Evolutionary conservation across 768 basidiomycete genomes (phyloP).

Genomic region (Coprinopsis cinerea): DNA sequence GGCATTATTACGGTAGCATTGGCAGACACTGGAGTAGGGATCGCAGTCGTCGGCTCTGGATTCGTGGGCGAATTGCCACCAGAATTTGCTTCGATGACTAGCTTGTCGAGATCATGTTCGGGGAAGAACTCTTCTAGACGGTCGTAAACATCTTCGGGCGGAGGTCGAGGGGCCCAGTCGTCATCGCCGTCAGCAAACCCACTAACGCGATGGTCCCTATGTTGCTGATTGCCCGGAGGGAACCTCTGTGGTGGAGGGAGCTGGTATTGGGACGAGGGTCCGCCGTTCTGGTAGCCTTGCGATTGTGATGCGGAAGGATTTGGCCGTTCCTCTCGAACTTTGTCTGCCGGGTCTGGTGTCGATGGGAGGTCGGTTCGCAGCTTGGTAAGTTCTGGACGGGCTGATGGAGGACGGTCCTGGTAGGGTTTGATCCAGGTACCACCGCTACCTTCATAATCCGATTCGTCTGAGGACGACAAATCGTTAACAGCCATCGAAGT

Average conservation of each 20-base stretch:
- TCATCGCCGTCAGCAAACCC: constrained; percentile 61
- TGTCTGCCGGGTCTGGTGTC: constrained; percentile 19
- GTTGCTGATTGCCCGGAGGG: neutral
- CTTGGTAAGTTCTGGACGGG: constrained; percentile 36
- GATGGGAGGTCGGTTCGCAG: constrained; percentile 32
- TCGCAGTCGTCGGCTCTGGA: constrained; percentile 40
- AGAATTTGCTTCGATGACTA: constrained; percentile 82
- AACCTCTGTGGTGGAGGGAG: too few relatives aligned
- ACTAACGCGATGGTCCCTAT: constrained; percentile 30
- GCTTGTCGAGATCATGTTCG: constrained; percentile 91
- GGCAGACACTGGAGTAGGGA: constrained; percentile 30
- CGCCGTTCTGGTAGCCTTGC: neutral
- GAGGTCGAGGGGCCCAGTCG: constrained; percentile 87
- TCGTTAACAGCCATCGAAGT: constrained; percentile 13
- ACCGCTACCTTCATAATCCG: constrained; percentile 45
- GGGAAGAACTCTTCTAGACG: constrained; percentile 94
- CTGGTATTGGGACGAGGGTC: too few relatives aligned
- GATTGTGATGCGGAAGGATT: neutral
- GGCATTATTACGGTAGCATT: constrained; percentile 11
- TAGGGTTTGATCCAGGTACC: constrained; percentile 26
- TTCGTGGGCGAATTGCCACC: constrained; percentile 75
- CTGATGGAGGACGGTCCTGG: constrained; percentile 18
- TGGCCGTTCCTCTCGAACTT: neutral
- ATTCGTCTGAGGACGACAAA: constrained; percentile 25
- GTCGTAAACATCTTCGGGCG: constrained; percentile 89